Evolutionary conservation across 306 rosid species (phyloP).

Genomic region (Lotus japonicus): DNA sequence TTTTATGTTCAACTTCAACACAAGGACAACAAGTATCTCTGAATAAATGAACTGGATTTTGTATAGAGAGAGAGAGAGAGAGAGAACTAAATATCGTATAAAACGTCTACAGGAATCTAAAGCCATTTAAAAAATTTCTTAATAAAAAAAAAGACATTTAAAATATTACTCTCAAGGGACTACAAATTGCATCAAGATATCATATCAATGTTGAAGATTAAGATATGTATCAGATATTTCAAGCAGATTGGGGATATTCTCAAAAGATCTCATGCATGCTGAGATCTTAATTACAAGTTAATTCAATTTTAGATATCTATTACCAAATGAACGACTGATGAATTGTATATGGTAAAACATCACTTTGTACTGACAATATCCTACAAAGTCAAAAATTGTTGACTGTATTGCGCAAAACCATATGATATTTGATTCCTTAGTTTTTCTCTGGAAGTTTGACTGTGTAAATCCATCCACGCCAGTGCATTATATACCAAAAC

Average conservation of each 20-base stretch:
- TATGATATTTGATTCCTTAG: not conserved
- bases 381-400: not conserved
- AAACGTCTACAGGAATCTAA: not conserved
- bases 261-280: not conserved
- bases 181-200: not conserved
- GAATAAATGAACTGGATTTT: not conserved
- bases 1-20: conserved; percentile 1
- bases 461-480: conserved; percentile 1
- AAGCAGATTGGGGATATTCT: not conserved
- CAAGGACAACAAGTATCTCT: not conserved
- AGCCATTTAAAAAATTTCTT: not conserved
- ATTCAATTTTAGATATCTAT: not conserved
- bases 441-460: conserved; percentile 11
- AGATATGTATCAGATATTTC: not conserved
- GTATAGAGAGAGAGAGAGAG: no score
- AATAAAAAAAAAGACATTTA: not conserved
- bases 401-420: not conserved
- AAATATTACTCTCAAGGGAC: not conserved
- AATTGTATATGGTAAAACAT: conserved; percentile 13
- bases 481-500: not conserved
- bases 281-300: conserved; percentile 4
- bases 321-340: not conserved
- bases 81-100: not conserved
- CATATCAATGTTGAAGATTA: not conserved
- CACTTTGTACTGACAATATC: not conserved